Conservation (phyloP, 495 filamentous ascomycete genomes). For the Clohesyomyces aquaticus region DNA sequence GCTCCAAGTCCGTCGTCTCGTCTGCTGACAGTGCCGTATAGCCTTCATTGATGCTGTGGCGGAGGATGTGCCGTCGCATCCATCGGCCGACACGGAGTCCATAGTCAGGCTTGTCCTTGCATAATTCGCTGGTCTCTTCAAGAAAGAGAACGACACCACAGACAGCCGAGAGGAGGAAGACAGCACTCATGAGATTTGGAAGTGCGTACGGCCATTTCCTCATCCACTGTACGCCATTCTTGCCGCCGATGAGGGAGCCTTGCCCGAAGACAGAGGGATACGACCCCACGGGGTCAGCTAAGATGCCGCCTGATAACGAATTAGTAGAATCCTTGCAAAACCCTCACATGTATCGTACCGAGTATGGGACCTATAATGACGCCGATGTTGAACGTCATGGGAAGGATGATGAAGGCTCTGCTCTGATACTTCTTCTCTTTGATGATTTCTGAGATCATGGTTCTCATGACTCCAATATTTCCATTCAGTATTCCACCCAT, state of each 20-base stretch:
- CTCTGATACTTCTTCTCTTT: conserved; percentile 70
- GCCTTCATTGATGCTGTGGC: conserved; percentile 12
- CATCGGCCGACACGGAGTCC: conserved; percentile 35
- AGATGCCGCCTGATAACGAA: conserved; percentile 67
- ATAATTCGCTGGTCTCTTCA: conserved; percentile 63
- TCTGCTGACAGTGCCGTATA: conserved; percentile 26
- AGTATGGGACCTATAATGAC: conserved; percentile 67
- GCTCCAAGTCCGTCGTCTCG: conserved; percentile 25
- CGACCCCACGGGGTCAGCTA: conserved; percentile 71
- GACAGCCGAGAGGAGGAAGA: conserved; percentile 63
- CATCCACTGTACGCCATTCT: conserved; percentile 66
- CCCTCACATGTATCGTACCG: conserved; percentile 22
- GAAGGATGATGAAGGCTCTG: conserved; percentile 77
- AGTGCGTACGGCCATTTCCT: conserved; percentile 71
- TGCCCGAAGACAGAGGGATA: conserved; percentile 69
- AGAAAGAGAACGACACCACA: conserved; percentile 64
- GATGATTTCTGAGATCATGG: conserved; percentile 79
- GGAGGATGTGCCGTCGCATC: conserved; percentile 29
- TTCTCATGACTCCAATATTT: conserved; percentile 80
- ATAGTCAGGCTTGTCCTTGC: conserved; percentile 28
- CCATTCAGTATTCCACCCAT: conserved; percentile 76
- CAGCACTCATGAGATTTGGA: conserved; percentile 73
- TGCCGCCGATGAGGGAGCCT: conserved; percentile 53
- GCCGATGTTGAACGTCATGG: conserved; percentile 80
- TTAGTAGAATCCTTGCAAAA: background rate